Evolutionary conservation across 1,139 yeast genomes (phyloP), one percentile per base, ranked within the genome.

Genomic region (Saccharomycopsis hybrid): DNA sequence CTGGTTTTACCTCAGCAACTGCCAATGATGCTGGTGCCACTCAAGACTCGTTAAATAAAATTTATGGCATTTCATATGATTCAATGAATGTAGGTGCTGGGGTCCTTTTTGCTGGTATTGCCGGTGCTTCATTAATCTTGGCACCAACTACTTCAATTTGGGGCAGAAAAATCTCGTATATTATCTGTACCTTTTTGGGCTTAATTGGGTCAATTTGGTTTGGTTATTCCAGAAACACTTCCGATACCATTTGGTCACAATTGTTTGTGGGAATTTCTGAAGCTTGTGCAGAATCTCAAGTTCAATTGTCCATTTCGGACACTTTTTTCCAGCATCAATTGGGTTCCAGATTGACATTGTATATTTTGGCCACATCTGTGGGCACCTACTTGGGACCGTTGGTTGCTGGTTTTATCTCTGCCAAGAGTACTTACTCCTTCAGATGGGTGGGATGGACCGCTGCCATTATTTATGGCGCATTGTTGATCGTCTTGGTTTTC

Each of bases 391-490:
- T 86, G 56, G 94, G 95, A 1, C 95, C 95, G 1, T 69, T 87
- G 56, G 74, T 85, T 56, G 94, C 92, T 32, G 88, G 89, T 27
- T 77, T 82, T 58, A 80, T 85, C 55, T 75, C 84, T 4, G 73
- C 77, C 48, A 65, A 73, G 54, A 73, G 77, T 49, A 73, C 78
- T 3, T 31, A 52, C 29, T 47, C 51, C 5, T 86, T 85, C 65
- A 73, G 88, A 58, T 86, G 95, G 95, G 90, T 86, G 24, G 94
- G 95, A 30, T 85, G 87, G 82, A 67, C 77, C 66, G 90, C 86
- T 24, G 87, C 82, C 32, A 84, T 86, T 51, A 75, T 83, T 47
- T 76, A 85, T 8, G 90, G 82, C 28, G 78, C 65, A 13, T 66
- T 82, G 25, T 65, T 85, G 39, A 47, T 80, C 1, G 73, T 83